phyloP scores from a whole-genome alignment of 2,329 filamentous ascomycete species.

The Paracoccidioides brasiliensis region DNA sequence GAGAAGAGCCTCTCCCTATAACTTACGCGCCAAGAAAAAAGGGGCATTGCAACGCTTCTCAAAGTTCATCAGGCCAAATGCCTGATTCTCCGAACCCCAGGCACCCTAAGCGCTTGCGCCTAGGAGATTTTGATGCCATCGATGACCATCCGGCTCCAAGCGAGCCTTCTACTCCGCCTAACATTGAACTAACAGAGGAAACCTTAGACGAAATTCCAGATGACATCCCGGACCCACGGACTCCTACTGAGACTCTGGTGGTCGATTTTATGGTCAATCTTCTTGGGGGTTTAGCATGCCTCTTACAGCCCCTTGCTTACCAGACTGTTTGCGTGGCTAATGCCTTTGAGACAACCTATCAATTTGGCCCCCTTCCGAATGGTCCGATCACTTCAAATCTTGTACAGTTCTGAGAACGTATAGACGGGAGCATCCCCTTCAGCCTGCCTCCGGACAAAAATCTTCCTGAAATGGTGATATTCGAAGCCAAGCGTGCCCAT shows the following conservation, averaged over 20 bases:
- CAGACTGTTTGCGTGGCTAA: conserved; percentile 9
- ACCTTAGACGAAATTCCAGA: neutral
- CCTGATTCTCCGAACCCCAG: neutral
- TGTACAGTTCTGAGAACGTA: conserved; percentile 5
- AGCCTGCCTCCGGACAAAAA: neutral
- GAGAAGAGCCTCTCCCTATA: neutral
- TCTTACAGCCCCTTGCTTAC: conserved; percentile 5
- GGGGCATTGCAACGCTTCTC: neutral
- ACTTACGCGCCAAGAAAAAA: neutral
- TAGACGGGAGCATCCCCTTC: conserved; percentile 10
- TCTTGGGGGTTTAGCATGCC: conserved; percentile 8
- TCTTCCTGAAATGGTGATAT: conserved; percentile 9
- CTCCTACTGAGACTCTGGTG: conserved; percentile 10
- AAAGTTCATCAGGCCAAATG: neutral
- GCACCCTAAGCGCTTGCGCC: neutral
- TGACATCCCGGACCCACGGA: conserved; percentile 7
- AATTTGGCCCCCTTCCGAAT: conserved; percentile 6
- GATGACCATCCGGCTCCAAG: neutral
- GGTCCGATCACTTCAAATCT: no score
- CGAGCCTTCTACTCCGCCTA: neutral
- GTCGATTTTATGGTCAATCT: conserved; percentile 9
- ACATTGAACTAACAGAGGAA: neutral
- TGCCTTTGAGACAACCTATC: conserved; percentile 9
- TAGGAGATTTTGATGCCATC: neutral
- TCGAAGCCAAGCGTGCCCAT: conserved; percentile 9